Conservation (phyloP, 2,329 filamentous ascomycete species). For the Daldinia sp. region DNA sequence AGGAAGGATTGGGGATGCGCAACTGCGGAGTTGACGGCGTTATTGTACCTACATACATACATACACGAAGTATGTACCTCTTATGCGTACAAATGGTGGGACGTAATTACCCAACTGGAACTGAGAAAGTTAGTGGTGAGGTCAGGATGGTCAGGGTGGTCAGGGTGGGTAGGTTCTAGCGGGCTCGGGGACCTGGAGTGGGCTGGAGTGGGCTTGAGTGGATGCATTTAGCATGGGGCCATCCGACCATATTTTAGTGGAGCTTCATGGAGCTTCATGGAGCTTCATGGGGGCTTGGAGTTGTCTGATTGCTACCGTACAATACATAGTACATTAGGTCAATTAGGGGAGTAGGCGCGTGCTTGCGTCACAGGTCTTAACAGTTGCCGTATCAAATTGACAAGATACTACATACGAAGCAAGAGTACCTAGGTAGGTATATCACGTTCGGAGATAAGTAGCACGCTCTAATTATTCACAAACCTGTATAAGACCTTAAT, state of each 20-base stretch:
- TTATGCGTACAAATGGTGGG: neutral
- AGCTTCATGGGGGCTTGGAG: constrained; percentile 1
- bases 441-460: too few species aligned
- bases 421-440: too few species aligned
- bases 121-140: constrained; percentile 28
- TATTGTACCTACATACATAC: constrained; percentile 8
- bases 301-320: constrained; percentile 9
- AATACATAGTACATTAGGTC: constrained; percentile 16
- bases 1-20: constrained; percentile 28
- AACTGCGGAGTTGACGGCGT: constrained; percentile 39
- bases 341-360: constrained; percentile 20
- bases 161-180: constrained; percentile 14
- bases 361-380: constrained; percentile 19
- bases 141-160: constrained; percentile 20
- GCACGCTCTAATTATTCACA: too few species aligned
- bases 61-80: neutral
- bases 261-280: neutral
- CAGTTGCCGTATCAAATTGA: neutral
- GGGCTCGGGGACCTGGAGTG: constrained; percentile 9
- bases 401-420: too few species aligned
- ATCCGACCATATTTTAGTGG: constrained; percentile 6
- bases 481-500: too few species aligned
- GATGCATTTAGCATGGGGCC: constrained; percentile 19
- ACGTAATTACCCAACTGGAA: constrained; percentile 33
- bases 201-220: constrained; percentile 10